phyloP scores from a whole-genome alignment of 306 rosid species.

The Lathyrus aphaca region DNA sequence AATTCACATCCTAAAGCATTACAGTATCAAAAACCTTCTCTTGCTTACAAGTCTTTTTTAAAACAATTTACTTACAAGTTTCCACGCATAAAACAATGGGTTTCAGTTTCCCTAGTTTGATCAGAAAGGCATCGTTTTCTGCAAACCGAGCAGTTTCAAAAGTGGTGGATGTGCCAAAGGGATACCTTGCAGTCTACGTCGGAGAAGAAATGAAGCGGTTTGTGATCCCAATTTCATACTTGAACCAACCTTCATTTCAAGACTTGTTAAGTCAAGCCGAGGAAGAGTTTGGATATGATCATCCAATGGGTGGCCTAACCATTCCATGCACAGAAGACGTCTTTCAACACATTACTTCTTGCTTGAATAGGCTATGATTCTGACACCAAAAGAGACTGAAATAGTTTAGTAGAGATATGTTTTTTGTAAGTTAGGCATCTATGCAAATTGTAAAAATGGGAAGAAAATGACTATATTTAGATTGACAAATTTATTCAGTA shows the following conservation, averaged over 20 bases:
- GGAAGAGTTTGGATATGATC: slow-evolving; percentile 37
- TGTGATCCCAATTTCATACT: slow-evolving; percentile 47
- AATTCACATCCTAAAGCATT: slow-evolving; percentile 24
- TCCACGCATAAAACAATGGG: not conserved
- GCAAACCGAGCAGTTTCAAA: slow-evolving; percentile 9
- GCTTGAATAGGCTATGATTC: slow-evolving; percentile 9
- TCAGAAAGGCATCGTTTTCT: slow-evolving; percentile 18
- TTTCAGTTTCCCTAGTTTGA: slow-evolving; percentile 35
- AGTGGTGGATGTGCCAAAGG: slow-evolving; percentile 49
- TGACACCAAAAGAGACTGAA: not conserved
- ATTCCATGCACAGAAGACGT: slow-evolving; percentile 39
- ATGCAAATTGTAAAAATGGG: not conserved
- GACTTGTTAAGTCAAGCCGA: slow-evolving; percentile 35
- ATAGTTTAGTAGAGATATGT: not conserved
- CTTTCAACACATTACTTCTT: slow-evolving; percentile 29
- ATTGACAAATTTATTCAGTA: not conserved
- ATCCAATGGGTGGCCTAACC: slow-evolving; percentile 53
- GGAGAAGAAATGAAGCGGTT: slow-evolving; percentile 52
- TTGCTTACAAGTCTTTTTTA: not conserved
- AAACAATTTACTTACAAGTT: not conserved
- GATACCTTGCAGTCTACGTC: slow-evolving; percentile 41
- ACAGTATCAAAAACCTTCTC: not conserved
- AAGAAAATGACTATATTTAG: slow-evolving; percentile 3
- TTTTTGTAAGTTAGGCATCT: slow-evolving; percentile 7
- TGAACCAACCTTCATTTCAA: slow-evolving; percentile 43